Evolutionary conservation across 208 protist genomes (phyloP).

Genomic region (Wallacemonas sp.): DNA sequence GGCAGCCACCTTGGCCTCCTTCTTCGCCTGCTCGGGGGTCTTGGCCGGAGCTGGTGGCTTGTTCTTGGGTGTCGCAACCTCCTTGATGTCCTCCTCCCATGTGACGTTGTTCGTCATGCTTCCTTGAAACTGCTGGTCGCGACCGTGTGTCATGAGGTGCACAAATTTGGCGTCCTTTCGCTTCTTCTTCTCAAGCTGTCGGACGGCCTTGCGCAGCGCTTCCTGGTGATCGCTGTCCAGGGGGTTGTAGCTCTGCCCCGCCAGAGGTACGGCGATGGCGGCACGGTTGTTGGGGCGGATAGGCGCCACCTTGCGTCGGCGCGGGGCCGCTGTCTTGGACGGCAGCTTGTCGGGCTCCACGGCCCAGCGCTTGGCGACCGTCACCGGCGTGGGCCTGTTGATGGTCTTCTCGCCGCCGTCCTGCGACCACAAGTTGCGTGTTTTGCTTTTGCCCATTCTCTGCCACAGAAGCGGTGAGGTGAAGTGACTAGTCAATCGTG

Average conservation of each 20-base stretch:
- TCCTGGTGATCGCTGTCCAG: conserved; percentile 70
- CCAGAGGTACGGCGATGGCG: conserved; percentile 65
- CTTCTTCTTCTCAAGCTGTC: conserved; percentile 62
- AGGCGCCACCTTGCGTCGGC: conserved; percentile 72
- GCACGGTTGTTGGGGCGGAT: conserved; percentile 79
- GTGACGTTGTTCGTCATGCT: conserved; percentile 72
- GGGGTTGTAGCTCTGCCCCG: conserved; percentile 88
- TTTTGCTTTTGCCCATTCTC: conserved; percentile 27
- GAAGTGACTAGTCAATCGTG: too few species aligned
- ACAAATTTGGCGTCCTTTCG: conserved; percentile 71
- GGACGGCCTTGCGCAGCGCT: conserved; percentile 57
- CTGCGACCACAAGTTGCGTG: conserved; percentile 65
- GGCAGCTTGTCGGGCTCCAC: conserved; percentile 66
- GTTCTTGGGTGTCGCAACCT: conserved; percentile 18
- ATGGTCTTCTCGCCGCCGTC: conserved; percentile 42
- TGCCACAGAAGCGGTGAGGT: not conserved
- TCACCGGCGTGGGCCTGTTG: conserved; percentile 47
- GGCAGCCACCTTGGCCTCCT: conserved; percentile 30
- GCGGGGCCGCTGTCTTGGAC: conserved; percentile 44
- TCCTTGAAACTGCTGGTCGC: conserved; percentile 37
- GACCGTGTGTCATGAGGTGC: conserved; percentile 57
- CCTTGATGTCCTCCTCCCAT: conserved; percentile 79
- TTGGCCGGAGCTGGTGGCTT: conserved; percentile 18
- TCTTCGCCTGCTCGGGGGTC: conserved; percentile 18
- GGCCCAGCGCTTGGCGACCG: conserved; percentile 50